A percentile compares a stretch with the other conserved stretches of the same genome.
Conservation (phyloP, 2,329 filamentous ascomycete genomes). For the Botrytis hyacinthi region DNA sequence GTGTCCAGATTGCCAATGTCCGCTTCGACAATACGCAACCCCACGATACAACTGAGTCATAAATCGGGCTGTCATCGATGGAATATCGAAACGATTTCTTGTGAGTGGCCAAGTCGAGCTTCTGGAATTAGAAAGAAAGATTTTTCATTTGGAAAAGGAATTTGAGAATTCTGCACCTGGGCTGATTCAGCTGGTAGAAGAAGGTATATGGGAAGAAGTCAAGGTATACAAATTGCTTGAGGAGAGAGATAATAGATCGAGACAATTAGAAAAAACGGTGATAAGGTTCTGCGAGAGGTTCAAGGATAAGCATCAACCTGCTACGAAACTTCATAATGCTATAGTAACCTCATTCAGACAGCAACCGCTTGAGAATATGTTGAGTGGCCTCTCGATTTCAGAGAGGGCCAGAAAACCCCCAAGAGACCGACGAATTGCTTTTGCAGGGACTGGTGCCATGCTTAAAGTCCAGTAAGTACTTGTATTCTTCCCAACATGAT, state of each 20-base stretch:
- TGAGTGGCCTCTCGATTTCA: neutral
- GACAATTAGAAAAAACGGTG: neutral
- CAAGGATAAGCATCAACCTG: conserved; percentile 40
- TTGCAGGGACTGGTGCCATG: conserved; percentile 35
- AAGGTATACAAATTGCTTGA: conserved; percentile 27
- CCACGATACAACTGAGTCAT: conserved; percentile 42
- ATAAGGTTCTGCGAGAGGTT: conserved; percentile 30
- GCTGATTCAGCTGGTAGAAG: neutral
- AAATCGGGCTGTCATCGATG: conserved; percentile 41
- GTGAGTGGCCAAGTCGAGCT: conserved; percentile 35
- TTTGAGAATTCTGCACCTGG: conserved; percentile 20
- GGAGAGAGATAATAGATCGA: neutral
- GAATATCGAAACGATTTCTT: conserved; percentile 42
- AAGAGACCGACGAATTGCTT: conserved; percentile 35
- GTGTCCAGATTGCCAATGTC: conserved; percentile 40
- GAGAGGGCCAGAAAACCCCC: neutral
- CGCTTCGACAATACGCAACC: conserved; percentile 39
- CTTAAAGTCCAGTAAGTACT: neutral
- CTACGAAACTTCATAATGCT: conserved; percentile 43
- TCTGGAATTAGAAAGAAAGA: conserved; percentile 29
- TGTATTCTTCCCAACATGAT: neutral
- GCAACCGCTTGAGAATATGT: neutral
- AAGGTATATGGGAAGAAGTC: neutral
- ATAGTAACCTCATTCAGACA: conserved; percentile 33
- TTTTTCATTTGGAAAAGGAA: conserved; percentile 27